Conservation (phyloP, 495 filamentous ascomycete species). For the Lophiotrema nucula region DNA sequence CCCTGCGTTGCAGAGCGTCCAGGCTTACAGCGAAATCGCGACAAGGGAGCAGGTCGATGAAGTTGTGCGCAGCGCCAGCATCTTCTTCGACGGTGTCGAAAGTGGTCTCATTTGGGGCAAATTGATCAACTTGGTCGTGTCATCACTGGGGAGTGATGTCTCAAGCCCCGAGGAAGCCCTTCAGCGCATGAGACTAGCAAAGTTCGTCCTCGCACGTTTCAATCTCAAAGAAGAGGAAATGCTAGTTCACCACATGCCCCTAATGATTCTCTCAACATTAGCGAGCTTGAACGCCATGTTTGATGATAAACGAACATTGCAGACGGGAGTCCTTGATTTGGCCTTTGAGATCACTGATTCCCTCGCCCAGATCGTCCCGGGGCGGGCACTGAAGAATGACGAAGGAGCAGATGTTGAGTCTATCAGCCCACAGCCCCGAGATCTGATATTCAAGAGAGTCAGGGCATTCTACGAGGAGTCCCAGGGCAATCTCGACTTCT, state of each 20-base stretch:
- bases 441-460: constrained; percentile 15
- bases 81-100: constrained; percentile 97
- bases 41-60: constrained; percentile 72
- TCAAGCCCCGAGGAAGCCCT: constrained; percentile 47
- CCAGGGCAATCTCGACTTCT: constrained; percentile 30
- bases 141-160: constrained; percentile 51
- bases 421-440: not conserved
- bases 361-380: constrained; percentile 29
- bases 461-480: constrained; percentile 24
- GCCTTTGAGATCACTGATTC: constrained; percentile 29
- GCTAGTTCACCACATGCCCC: constrained; percentile 78
- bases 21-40: constrained; percentile 62
- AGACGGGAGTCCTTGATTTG: constrained; percentile 27
- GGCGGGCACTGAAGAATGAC: constrained; percentile 18
- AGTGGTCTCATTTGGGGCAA: constrained; percentile 89
- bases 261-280: constrained; percentile 66
- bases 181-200: constrained; percentile 67
- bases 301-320: constrained; percentile 40
- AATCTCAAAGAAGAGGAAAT: constrained; percentile 97
- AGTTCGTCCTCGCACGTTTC: constrained; percentile 82
- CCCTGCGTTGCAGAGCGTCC: constrained; percentile 76
- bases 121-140: constrained; percentile 58
- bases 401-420: not conserved
- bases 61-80: constrained; percentile 84
- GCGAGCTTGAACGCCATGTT: constrained; percentile 49